Percentiles rank a stretch among this genome's conserved stretches.
Evolutionary conservation across 352 stramenopile species (phyloP).

Genomic region (Globisporangium camurandrum): DNA sequence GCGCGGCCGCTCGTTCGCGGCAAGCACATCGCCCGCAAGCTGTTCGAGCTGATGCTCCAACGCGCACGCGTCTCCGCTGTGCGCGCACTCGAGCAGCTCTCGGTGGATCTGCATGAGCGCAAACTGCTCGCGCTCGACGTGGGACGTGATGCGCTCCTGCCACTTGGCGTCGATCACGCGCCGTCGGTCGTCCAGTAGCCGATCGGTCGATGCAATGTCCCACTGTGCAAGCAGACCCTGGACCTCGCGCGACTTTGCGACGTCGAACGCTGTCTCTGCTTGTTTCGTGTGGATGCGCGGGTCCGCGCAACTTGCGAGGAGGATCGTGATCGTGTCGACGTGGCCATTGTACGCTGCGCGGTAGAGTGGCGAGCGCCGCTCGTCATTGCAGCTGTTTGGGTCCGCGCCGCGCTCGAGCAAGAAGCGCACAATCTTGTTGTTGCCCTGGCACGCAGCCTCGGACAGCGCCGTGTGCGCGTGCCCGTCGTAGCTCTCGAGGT

Average conservation of each 20-base stretch:
- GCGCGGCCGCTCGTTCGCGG: conserved; percentile 49
- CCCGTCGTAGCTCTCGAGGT: conserved; percentile 81
- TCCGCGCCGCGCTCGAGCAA: conserved; percentile 75
- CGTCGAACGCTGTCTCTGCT: conserved; percentile 78
- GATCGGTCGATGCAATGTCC: conserved; percentile 65
- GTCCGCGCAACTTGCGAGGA: conserved; percentile 72
- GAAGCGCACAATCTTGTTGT: conserved; percentile 54
- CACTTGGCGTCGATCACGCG: conserved; percentile 71
- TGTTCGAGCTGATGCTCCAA: conserved; percentile 59
- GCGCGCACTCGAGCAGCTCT: conserved; percentile 53
- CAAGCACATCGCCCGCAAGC: conserved; percentile 62
- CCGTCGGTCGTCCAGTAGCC: conserved; percentile 49
- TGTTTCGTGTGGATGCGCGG: conserved; percentile 61
- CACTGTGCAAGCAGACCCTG: conserved; percentile 52
- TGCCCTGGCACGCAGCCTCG: conserved; percentile 81
- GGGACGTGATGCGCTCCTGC: conserved; percentile 78
- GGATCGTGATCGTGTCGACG: conserved; percentile 42
- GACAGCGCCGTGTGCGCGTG: conserved; percentile 82
- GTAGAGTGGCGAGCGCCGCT: conserved; percentile 75
- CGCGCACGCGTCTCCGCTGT: conserved; percentile 31
- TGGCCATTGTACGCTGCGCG: conserved; percentile 86
- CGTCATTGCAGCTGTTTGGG: conserved; percentile 84
- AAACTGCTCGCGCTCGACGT: conserved; percentile 80
- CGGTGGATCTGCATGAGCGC: conserved; percentile 78
- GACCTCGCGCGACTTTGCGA: conserved; percentile 72